Percentiles rank a stretch among this genome's conserved stretches.
Evolutionary conservation across 768 basidiomycete genomes (phyloP).

Genomic region (Lactarius vividus): DNA sequence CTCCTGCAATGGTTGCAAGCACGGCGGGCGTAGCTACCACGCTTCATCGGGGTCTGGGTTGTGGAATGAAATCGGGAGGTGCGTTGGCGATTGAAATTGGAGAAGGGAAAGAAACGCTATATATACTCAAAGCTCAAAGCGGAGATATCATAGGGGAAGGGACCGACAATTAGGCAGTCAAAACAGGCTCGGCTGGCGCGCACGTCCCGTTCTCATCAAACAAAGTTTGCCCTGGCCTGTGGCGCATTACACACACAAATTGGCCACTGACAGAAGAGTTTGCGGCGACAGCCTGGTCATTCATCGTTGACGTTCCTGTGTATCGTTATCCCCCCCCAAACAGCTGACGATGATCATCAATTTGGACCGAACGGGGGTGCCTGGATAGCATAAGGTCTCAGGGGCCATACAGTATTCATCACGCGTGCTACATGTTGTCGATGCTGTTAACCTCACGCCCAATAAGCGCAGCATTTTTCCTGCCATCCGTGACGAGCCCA

Average conservation of each 20-base stretch:
- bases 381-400: neutral
- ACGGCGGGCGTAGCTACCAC: conserved; percentile 36
- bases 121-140: conserved; percentile 1
- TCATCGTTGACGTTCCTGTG: conserved; percentile 1
- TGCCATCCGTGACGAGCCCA: neutral
- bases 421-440: neutral
- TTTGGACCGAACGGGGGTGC: neutral
- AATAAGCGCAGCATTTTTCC: neutral
- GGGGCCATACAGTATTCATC: neutral
- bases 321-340: conserved; percentile 6
- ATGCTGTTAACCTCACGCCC: conserved; percentile 1
- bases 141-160: neutral
- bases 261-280: neutral
- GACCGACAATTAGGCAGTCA: neutral
- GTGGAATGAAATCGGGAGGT: neutral
- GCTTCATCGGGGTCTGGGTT: conserved; percentile 7
- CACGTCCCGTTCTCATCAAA: conserved; percentile 3
- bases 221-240: conserved; percentile 3
- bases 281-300: conserved; percentile 2
- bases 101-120: neutral
- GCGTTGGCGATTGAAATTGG: neutral
- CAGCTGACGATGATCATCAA: neutral
- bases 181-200: neutral
- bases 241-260: neutral
- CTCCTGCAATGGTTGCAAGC: conserved; percentile 37